These are phyloP conservation scores for Rubus parviflorus DNA, from an alignment of 306 rosid genomes.

Conservation along the genomic window DNA sequence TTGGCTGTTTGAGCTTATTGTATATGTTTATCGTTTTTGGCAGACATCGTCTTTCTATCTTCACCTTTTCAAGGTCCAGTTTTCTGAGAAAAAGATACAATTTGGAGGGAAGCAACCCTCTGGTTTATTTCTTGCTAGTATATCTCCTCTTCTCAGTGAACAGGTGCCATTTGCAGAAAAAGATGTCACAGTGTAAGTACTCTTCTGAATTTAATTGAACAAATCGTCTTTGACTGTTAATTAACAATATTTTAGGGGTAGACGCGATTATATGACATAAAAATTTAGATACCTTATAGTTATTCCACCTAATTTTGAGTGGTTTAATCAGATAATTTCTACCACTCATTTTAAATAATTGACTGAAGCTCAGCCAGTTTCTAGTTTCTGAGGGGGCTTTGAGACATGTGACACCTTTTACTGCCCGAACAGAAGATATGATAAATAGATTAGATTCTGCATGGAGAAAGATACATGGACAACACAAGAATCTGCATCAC, in stretches of 20 bases:
- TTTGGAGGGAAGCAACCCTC: constrained; percentile 92
- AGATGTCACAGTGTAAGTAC: constrained; percentile 73
- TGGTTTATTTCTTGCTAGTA: constrained; percentile 67
- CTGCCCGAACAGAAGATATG: not conserved
- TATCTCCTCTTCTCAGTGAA: constrained; percentile 75
- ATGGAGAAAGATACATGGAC: not conserved
- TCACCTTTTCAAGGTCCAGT: constrained; percentile 84
- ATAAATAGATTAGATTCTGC: not conserved
- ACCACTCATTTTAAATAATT: no score
- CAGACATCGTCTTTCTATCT: constrained; percentile 91
- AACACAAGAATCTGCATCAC: not conserved
- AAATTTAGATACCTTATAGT: not conserved
- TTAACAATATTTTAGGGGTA: constrained; percentile 3
- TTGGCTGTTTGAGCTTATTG: constrained; percentile 27
- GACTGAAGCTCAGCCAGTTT: not conserved
- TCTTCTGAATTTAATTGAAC: constrained; percentile 26
- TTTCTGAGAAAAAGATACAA: constrained; percentile 70
- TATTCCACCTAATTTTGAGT: not conserved
- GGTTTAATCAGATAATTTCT: not conserved
- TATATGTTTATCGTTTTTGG: constrained; percentile 32
- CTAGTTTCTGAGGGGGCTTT: not conserved
- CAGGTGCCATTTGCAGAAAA: constrained; percentile 74
- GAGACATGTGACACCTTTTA: not conserved
- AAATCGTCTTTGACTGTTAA: constrained; percentile 5
- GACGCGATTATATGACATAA: not conserved